Conservation (phyloP, 2,329 filamentous ascomycete genomes). For the Xenoacremonium recifei region DNA sequence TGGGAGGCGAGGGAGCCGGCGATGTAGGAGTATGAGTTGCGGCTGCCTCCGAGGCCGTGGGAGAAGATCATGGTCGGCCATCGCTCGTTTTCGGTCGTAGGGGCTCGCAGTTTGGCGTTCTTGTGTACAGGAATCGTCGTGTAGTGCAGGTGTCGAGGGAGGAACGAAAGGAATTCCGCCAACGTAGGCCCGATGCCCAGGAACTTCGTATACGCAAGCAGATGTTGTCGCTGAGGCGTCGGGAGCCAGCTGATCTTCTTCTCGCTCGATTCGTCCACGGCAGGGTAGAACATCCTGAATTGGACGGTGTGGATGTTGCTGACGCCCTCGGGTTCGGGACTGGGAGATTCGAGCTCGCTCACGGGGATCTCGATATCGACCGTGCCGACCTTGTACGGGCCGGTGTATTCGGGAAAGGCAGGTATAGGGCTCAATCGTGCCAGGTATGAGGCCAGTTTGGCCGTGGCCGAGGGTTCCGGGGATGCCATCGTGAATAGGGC, state of each 20-base stretch:
- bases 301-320: constrained; percentile 68
- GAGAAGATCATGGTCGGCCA: constrained; percentile 87
- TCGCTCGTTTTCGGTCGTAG: constrained; percentile 47
- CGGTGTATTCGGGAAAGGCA: constrained; percentile 71
- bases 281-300: constrained; percentile 82
- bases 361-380: constrained; percentile 78
- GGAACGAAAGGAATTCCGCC: constrained; percentile 60
- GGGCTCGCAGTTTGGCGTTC: constrained; percentile 62
- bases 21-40: constrained; percentile 84
- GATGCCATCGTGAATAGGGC: constrained; percentile 15
- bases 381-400: constrained; percentile 66
- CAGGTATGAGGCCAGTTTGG: constrained; percentile 47
- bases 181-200: constrained; percentile 61
- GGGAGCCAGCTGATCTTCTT: constrained; percentile 75
- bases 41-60: constrained; percentile 76
- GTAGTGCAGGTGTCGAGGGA: constrained; percentile 71
- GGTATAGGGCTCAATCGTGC: constrained; percentile 66
- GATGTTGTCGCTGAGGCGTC: constrained; percentile 69
- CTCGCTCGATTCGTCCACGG: constrained; percentile 49
- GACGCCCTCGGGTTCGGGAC: constrained; percentile 51
- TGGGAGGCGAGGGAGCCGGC: constrained; percentile 77
- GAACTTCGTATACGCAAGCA: constrained; percentile 75
- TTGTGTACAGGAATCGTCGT: constrained; percentile 70
- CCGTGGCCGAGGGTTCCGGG: constrained; percentile 19
- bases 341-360: constrained; percentile 54